Percentiles rank a stretch among this genome's conserved stretches.
phyloP scores from a whole-genome alignment of 163 green algal species.

The Prototheca wickerhamii region DNA sequence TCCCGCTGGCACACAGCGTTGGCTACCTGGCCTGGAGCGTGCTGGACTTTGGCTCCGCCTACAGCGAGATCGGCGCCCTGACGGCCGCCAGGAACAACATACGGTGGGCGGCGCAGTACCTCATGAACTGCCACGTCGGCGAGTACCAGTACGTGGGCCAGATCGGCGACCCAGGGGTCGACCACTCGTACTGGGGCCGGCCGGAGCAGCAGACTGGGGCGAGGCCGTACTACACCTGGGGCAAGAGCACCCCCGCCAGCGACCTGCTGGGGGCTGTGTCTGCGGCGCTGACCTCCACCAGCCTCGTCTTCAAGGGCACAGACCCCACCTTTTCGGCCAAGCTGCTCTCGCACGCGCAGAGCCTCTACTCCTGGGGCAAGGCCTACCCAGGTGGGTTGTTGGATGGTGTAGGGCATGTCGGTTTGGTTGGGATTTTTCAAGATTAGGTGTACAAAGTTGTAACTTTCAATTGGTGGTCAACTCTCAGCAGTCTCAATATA shows the following conservation, averaged over 20 bases:
- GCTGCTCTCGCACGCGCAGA: conserved; percentile 16
- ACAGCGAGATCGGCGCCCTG: background rate
- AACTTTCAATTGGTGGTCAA: too few species aligned
- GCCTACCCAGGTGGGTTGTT: background rate
- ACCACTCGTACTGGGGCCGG: conserved; percentile 21
- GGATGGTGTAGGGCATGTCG: too few species aligned
- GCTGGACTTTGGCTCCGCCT: conserved; percentile 14
- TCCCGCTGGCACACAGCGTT: conserved; percentile 8
- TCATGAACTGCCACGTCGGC: conserved; percentile 19
- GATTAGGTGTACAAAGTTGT: too few species aligned
- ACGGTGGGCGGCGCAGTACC: conserved; percentile 12
- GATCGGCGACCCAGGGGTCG: conserved; percentile 14
- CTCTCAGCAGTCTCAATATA: too few species aligned
- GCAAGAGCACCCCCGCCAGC: conserved; percentile 6
- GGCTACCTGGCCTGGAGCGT: conserved; percentile 18
- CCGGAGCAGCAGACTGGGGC: conserved; percentile 10
- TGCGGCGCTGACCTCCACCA: conserved; percentile 21
- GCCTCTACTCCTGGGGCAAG: conserved; percentile 20
- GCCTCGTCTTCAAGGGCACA: conserved; percentile 3
- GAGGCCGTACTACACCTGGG: conserved; percentile 8
- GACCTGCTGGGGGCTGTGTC: conserved; percentile 22
- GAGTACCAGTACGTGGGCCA: conserved; percentile 19
- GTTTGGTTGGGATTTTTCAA: too few species aligned
- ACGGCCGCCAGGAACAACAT: conserved; percentile 6
- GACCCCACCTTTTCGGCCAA: conserved; percentile 9